Evolutionary conservation across 176 grass and related monocot genomes (phyloP).

Genomic region (Aechmea fasciata): DNA sequence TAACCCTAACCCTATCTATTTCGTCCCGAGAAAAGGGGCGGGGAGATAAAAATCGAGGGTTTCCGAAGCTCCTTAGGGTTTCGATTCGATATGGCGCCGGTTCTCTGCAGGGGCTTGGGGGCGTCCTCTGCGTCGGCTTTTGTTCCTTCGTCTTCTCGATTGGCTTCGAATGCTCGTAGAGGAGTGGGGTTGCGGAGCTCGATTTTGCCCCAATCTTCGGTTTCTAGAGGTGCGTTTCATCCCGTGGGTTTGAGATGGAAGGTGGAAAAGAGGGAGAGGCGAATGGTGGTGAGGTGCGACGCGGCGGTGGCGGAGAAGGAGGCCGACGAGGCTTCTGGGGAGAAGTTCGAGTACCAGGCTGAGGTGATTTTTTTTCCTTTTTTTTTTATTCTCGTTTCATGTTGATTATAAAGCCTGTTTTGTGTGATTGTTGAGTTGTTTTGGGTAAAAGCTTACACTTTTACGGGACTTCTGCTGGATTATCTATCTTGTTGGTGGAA

Average conservation of each 20-base stretch:
- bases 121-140: slow-evolving; percentile 45
- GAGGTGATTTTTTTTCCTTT: slow-evolving; percentile 31
- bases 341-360: slow-evolving; percentile 94
- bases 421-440: no score
- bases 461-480: no score
- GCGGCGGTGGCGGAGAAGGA: slow-evolving; percentile 72
- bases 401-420: background rate
- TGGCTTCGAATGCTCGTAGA: background rate
- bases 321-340: slow-evolving; percentile 43
- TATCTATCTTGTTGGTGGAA: no score
- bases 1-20: background rate
- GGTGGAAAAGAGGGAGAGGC: slow-evolving; percentile 12
- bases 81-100: slow-evolving; percentile 36
- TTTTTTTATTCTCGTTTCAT: background rate
- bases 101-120: slow-evolving; percentile 50
- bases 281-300: slow-evolving; percentile 46
- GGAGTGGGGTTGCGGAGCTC: slow-evolving; percentile 2
- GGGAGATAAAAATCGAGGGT: no score
- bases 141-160: slow-evolving; percentile 19
- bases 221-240: slow-evolving; percentile 18
- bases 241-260: slow-evolving; percentile 34
- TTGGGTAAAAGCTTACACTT: no score
- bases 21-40: no score
- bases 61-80: background rate
- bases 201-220: slow-evolving; percentile 14